Conservation (phyloP, 331 rosid genomes). For the Malus hybrid region DNA sequence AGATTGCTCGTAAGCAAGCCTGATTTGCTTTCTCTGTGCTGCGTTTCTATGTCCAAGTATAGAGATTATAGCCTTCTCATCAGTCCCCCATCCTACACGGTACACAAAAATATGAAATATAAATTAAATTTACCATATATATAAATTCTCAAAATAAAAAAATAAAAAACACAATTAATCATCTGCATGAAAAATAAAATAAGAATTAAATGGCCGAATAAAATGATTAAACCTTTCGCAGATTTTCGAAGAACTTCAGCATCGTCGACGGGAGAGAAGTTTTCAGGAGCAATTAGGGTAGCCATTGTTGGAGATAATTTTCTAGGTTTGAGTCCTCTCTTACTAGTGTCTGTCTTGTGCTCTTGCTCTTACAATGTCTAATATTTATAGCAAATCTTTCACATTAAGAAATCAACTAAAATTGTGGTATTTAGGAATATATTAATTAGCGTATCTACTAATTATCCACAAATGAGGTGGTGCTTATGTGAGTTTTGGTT, state of each 20-base stretch:
- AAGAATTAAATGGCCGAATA: background rate
- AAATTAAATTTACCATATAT: background rate
- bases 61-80: constrained; percentile 55
- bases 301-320: constrained; percentile 32
- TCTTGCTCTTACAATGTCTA: background rate
- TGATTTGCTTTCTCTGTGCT: constrained; percentile 53
- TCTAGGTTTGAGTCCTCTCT: no score
- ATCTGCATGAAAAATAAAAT: background rate
- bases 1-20: constrained; percentile 44
- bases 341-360: background rate
- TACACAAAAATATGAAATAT: background rate
- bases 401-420: background rate
- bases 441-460: background rate
- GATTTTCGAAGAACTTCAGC: constrained; percentile 59
- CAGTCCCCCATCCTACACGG: constrained; percentile 67
- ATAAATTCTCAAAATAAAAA: no score
- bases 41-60: constrained; percentile 60
- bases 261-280: constrained; percentile 44
- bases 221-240: constrained; percentile 32
- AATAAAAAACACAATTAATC: background rate
- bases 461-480: background rate
- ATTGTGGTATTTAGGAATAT: background rate
- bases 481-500: constrained; percentile 10
- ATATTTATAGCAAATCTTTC: background rate
- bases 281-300: constrained; percentile 33